Conservation (phyloP, 176 grass and related monocot species). For the Tuctoria greenei region DNA sequence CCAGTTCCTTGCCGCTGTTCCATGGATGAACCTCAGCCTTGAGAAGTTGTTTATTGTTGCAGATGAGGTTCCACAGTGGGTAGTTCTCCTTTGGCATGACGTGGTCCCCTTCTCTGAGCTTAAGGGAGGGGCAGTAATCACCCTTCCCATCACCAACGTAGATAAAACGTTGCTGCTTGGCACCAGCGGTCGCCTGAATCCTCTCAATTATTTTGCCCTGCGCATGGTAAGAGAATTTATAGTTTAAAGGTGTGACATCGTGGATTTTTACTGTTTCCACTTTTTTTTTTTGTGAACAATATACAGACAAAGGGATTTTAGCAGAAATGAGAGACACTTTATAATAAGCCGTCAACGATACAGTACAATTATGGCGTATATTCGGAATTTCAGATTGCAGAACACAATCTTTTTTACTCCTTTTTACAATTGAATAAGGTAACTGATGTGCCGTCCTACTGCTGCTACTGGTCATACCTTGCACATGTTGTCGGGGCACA, state of each 20-base stretch:
- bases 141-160: slow-evolving; percentile 78
- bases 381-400: slow-evolving; percentile 32
- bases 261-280: not conserved
- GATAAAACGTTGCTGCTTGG: slow-evolving; percentile 50
- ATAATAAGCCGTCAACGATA: not conserved
- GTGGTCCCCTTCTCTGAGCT: slow-evolving; percentile 64
- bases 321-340: not conserved
- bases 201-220: slow-evolving; percentile 76
- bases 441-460: slow-evolving; percentile 32
- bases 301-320: not conserved
- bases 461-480: slow-evolving; percentile 52
- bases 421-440: not conserved
- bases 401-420: not conserved
- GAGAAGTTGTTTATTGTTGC: slow-evolving; percentile 47
- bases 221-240: slow-evolving; percentile 20
- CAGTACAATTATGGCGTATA: not conserved
- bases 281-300: slow-evolving; percentile 6
- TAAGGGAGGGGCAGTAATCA: slow-evolving; percentile 72
- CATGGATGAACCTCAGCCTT: slow-evolving; percentile 70
- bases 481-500: slow-evolving; percentile 92
- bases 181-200: slow-evolving; percentile 33
- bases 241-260: slow-evolving; percentile 15
- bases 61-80: slow-evolving; percentile 67
- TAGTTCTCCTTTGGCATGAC: slow-evolving; percentile 83
- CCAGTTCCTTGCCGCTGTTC: slow-evolving; percentile 49